Base-by-base conservation (phyloP, 345 rosid genomes). In the Eucalyptus lansdowneana region DNA sequence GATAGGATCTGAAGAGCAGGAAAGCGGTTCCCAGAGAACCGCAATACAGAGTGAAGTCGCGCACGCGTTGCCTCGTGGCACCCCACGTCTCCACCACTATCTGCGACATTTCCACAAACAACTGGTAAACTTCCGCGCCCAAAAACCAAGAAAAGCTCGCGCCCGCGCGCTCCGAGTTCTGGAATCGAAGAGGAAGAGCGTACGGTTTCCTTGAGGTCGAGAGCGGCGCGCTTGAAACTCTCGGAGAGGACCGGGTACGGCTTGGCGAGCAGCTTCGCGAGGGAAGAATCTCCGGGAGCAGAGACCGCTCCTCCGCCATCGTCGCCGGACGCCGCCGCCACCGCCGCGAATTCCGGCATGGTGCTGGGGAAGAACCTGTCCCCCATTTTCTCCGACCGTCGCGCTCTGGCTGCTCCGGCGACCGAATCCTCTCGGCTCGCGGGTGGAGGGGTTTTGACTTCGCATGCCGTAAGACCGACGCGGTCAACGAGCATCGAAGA, bases 121-220 rank as follows among this genome's bases (percentile, higher is more conserved):
- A 67, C 4, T 34, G n/a, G 50, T 51, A 40, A 49, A 25, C n/a
- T 53, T 21, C 47, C 47, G 31, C 37, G 2, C 54, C 54, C 19
- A 44, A 47, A 19, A 60, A 21, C 21, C 49, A 31, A n/a, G 25
- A 37, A 88, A 31, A 60, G 58, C 80, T 51, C 80, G 50, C 31
- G 87, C 76, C 17, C 19, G 0, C 10, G 40, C 83, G 25, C 29
- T 11, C 47, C 8, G 85, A 21, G 85, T 5, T 21, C 85, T 1
- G 83, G 85, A 76, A 76, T 21, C n/a, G 86, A 69, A 34, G 54
- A 40, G 72, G 76, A 31, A 45, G 58, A 67, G 90, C 47, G 85
- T 92, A 97, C 99, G 29, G 92, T 94, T 91, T 95, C 98, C 94
- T 95, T 97, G 89, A 97, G 94, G 89, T 95, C 95, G 88, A 96